Conservation (phyloP, 1,139 yeast genomes). For the Pichia sp. region DNA sequence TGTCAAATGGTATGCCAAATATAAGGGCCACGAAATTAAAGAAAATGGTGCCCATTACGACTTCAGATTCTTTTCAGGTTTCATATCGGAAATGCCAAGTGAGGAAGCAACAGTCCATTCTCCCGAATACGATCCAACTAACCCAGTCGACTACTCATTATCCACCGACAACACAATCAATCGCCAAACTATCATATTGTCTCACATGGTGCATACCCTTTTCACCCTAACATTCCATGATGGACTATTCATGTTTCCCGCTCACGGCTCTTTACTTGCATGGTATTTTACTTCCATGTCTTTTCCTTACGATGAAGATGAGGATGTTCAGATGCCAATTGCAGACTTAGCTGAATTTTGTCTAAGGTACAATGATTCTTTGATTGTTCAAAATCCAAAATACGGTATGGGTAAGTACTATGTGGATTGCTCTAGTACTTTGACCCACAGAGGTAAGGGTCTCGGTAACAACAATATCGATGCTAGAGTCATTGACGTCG, state of each 20-base stretch:
- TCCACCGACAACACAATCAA: slow-evolving; percentile 16
- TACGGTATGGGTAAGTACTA: slow-evolving; percentile 54
- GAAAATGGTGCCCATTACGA: slow-evolving; percentile 63
- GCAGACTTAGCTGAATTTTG: slow-evolving; percentile 42
- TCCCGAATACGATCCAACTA: background rate
- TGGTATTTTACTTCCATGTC: slow-evolving; percentile 55
- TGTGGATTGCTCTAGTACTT: slow-evolving; percentile 39
- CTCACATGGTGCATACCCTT: slow-evolving; percentile 46
- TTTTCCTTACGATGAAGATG: slow-evolving; percentile 54
- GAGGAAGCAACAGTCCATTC: slow-evolving; percentile 7
- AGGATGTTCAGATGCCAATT: slow-evolving; percentile 56
- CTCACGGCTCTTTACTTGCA: slow-evolving; percentile 49
- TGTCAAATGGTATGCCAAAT: slow-evolving; percentile 29
- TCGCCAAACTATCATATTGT: slow-evolving; percentile 39
- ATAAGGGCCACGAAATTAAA: slow-evolving; percentile 28
- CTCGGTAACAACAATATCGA: slow-evolving; percentile 67
- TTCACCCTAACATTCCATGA: slow-evolving; percentile 42
- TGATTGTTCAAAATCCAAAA: slow-evolving; percentile 60
- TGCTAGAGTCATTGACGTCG: slow-evolving; percentile 75
- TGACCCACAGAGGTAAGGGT: slow-evolving; percentile 35
- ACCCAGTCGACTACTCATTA: background rate
- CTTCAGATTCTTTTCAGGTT: slow-evolving; percentile 66
- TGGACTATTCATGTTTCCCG: slow-evolving; percentile 46
- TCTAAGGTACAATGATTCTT: slow-evolving; percentile 40
- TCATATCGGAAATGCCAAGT: slow-evolving; percentile 28